These are phyloP conservation scores for Fusarium mexicanum DNA, from an alignment of 2,329 filamentous ascomycete genomes.

Conservation along the genomic window DNA sequence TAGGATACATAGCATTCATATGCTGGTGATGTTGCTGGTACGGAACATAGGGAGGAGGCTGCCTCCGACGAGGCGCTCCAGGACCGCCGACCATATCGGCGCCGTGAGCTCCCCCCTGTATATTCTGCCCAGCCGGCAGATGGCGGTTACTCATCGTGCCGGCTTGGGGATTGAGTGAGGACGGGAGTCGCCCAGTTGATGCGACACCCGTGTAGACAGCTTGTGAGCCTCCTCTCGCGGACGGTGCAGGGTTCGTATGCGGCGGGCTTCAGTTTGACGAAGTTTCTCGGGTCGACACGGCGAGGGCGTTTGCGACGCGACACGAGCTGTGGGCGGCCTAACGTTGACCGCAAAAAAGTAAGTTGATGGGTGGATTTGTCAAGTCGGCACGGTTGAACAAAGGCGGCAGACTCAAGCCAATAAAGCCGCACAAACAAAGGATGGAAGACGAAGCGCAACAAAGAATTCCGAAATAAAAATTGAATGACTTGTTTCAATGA, in stretches of 20 bases:
- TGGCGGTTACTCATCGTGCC: conserved; percentile 81
- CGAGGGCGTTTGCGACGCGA: conserved; percentile 35
- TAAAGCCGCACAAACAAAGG: conserved; percentile 23
- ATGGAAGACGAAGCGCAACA: conserved; percentile 1
- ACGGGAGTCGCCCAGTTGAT: conserved; percentile 48
- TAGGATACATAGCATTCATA: conserved; percentile 60
- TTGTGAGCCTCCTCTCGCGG: conserved; percentile 29
- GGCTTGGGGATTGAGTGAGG: conserved; percentile 61
- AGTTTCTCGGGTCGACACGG: conserved; percentile 23
- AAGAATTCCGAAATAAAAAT: conserved; percentile 13
- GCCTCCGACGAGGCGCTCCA: conserved; percentile 52
- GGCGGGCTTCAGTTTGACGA: conserved; percentile 36
- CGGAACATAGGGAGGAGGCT: conserved; percentile 51
- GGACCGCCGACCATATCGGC: conserved; percentile 49
- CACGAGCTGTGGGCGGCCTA: conserved; percentile 20
- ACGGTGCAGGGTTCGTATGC: conserved; percentile 11
- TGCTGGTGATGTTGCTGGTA: conserved; percentile 48
- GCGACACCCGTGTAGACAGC: conserved; percentile 46
- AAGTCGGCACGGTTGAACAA: conserved; percentile 24
- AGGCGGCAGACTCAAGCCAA: conserved; percentile 20
- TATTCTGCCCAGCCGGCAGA: conserved; percentile 79
- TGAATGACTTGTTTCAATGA: conserved; percentile 11
- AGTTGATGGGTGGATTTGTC: conserved; percentile 17
- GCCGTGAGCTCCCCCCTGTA: conserved; percentile 56
- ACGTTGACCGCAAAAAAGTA: conserved; percentile 31